Evolutionary conservation across 352 stramenopile genomes (phyloP), one percentile per base, ranked within the genome.

Genomic region (Hyaloperonospora brassicae): DNA sequence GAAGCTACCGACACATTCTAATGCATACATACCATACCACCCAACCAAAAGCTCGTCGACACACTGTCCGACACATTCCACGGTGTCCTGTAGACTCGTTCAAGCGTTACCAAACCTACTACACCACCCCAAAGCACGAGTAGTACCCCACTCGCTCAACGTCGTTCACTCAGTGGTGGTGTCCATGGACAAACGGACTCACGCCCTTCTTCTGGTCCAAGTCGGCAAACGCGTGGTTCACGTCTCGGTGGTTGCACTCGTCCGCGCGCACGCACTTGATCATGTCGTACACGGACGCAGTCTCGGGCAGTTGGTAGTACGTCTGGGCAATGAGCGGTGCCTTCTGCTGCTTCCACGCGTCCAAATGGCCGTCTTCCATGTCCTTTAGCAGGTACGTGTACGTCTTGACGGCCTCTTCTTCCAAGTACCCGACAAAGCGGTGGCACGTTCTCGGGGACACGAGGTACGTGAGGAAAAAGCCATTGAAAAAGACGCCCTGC

Each of bases 381-480:
- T 89, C 89, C 30, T 87, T 56, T 25, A 97, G 73, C 51, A 97
- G 79, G 22, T 82, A 91, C 24, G 90, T 96, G 72, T 97, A 97
- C 8, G 88, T 97, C 47, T 87, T 75, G 40, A 90, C 88, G 12
- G 88, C 90, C 60, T 97, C 81, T 65, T 97, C 88, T 52, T 98
- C 91, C 22, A 98, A 64, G 70, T 97, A 97, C 5, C 89, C 90
- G 10, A 97, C 90, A 51, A 96, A 94, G 52, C 87, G 86, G 57
- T 97, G 90, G 57, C 84, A 95, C 13, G 82, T 85, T 39, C 76
- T 82, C 12, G 90, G 90, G 12, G 87, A 93, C 21, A 96, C 53
- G 10, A 96, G 36, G 64, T 97, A 98, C 0, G 81, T 72, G 31
- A 88, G 9, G 48, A 92, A 81, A 63, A 96, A 97, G 7, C 67